Percentiles rank a stretch among this genome's conserved stretches.
phyloP scores from a whole-genome alignment of 225 moss, liverwort and hornwort species.

The Pseudisothecium myosuroides region DNA sequence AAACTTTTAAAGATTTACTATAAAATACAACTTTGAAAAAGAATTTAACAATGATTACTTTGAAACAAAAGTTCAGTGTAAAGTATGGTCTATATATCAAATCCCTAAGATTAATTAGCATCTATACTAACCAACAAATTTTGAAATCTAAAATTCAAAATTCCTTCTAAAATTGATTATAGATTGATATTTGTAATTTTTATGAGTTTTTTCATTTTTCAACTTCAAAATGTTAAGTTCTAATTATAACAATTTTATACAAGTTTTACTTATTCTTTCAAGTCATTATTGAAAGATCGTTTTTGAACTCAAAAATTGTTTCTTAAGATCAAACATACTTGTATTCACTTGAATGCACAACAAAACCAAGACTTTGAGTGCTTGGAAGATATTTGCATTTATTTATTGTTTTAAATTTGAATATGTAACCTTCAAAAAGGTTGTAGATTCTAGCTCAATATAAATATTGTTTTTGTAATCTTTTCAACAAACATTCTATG shows the following conservation, averaged over 20 bases:
- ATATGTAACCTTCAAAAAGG: accelerated
- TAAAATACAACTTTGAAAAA: too few species aligned
- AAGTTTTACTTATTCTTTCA: background rate
- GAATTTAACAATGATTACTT: background rate
- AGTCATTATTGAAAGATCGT: background rate
- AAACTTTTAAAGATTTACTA: background rate
- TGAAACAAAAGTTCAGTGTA: background rate
- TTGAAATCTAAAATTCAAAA: background rate
- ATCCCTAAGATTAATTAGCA: background rate
- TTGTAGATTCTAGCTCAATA: background rate
- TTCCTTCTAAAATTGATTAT: background rate
- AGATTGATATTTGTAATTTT: background rate
- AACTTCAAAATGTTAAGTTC: background rate
- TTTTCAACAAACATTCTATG: background rate
- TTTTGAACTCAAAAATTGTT: background rate
- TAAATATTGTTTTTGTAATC: background rate
- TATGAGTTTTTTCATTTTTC: too few species aligned
- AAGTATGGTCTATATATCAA: background rate
- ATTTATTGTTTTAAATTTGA: background rate
- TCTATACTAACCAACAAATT: background rate
- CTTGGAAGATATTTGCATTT: background rate
- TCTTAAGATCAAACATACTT: background rate
- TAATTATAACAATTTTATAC: background rate
- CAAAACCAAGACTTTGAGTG: background rate
- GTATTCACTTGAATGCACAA: accelerated